Evolutionary conservation across 768 basidiomycete species (phyloP), one percentile per base, ranked within the genome.

Genomic region (Lentinula lateritia): DNA sequence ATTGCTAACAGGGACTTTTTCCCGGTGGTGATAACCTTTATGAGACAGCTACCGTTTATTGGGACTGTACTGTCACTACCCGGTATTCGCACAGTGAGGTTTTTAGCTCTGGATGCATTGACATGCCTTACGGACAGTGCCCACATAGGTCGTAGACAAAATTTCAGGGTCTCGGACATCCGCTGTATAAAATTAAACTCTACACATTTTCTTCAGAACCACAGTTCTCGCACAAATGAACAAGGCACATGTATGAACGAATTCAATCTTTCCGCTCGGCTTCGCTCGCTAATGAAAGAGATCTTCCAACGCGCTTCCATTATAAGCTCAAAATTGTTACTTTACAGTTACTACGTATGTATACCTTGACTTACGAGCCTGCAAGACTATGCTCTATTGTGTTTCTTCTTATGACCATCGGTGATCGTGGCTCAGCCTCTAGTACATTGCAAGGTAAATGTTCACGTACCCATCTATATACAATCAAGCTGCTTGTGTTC

Each of bases 11-110:
- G 96, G 50, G 96, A 98, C 76, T 99, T 99, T 81, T 98, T 98
- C 85, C 97, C 97, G 6, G 97, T 98, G 63, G 89, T 99, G 60
- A 79, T 99, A 54, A 95, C 93, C n/a, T 98, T 98, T 81, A 76
- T 98, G 64, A 84, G 95, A 60, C 96, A 98, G 76, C 72, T 98
- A 50, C 96, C 97, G 5, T 87, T 97, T 65, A 82, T 99, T 61
- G 96, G 97, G 32, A 92, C 87, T 0, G 73, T 92, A 64, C 75
- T 99, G 52, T 89, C 90, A 5, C 70, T 98, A 64, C 95, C 97
- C 0, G 95, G 92, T 71, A 87, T 98, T 68, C 80, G 91, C 69
- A 80, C 82, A 60, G 96, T 97, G 71, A 76, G 86, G 78, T n/a
- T 18, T 16, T 39, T 18, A 10, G 28, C 23, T 58, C 36, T 23